These are phyloP conservation scores for Phytophthora pinifolia DNA, from an alignment of 352 stramenopile genomes.

Conservation along the genomic window DNA sequence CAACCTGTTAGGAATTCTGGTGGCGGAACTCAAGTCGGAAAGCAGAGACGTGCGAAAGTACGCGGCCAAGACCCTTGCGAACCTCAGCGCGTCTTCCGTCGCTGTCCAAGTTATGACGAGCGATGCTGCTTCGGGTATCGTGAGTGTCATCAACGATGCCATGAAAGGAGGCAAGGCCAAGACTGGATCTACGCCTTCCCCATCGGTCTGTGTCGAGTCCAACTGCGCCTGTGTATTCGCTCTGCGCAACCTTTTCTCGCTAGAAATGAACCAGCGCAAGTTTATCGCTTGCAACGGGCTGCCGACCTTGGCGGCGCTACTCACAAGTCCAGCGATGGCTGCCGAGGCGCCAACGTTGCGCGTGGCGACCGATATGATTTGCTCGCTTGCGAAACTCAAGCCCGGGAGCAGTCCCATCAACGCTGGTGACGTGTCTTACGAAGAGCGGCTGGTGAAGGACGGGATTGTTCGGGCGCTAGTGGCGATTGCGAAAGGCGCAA, in stretches of 20 bases:
- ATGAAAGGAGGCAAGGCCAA: conserved; percentile 61
- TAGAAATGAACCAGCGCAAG: conserved; percentile 53
- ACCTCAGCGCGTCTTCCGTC: conserved; percentile 51
- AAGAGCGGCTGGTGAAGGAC: conserved; percentile 73
- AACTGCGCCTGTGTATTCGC: conserved; percentile 61
- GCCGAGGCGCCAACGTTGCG: conserved; percentile 46
- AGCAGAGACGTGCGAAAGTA: conserved; percentile 69
- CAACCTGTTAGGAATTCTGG: conserved; percentile 65
- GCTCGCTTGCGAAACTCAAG: conserved; percentile 59
- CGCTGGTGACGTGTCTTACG: conserved; percentile 27
- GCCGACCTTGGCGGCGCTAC: conserved; percentile 60
- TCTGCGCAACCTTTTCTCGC: conserved; percentile 73
- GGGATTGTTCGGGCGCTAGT: conserved; percentile 68
- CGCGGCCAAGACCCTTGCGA: conserved; percentile 60
- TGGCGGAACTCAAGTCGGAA: conserved; percentile 66
- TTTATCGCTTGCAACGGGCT: conserved; percentile 69
- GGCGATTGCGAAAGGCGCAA: conserved; percentile 52
- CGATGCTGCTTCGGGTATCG: conserved; percentile 32
- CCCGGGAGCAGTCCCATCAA: conserved; percentile 9
- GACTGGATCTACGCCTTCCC: conserved; percentile 7
- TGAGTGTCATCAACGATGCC: conserved; percentile 63
- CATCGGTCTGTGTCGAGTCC: conserved; percentile 45
- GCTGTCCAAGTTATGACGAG: conserved; percentile 70
- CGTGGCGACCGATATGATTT: conserved; percentile 69
- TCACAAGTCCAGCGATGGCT: conserved; percentile 47